phyloP scores from a whole-genome alignment of 495 filamentous ascomycete species.

The Elasticomyces elasticus region DNA sequence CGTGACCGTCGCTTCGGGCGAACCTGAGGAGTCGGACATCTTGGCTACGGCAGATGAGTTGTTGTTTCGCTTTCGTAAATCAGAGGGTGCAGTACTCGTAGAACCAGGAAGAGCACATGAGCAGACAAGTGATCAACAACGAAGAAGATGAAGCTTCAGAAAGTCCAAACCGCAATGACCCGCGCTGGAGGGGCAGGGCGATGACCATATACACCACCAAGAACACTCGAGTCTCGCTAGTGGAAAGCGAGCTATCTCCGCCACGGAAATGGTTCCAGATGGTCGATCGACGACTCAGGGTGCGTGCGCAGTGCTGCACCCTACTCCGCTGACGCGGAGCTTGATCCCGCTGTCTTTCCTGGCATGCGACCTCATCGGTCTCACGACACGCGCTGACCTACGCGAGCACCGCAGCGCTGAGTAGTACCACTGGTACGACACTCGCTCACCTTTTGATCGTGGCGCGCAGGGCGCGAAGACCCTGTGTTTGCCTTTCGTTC shows the following conservation, averaged over 20 bases:
- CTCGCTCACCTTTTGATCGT: too few relatives aligned
- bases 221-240: not conserved
- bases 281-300: not conserved
- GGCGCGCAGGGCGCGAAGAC: too few relatives aligned
- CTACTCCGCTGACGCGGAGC: not conserved
- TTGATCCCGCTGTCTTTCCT: not conserved
- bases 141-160: not conserved
- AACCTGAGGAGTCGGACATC: conserved; percentile 15
- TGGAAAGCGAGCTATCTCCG: conserved; percentile 11
- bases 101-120: not conserved
- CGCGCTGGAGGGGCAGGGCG: not conserved
- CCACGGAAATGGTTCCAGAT: conserved; percentile 9
- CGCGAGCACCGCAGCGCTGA: too few relatives aligned
- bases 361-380: not conserved
- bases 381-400: not conserved
- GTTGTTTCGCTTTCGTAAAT: not conserved
- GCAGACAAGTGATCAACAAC: not conserved
- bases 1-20: not conserved
- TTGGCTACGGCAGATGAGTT: too few relatives aligned
- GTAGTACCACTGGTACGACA: too few relatives aligned
- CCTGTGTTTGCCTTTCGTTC: too few relatives aligned
- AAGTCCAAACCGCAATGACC: not conserved
- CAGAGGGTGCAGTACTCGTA: conserved; percentile 1
- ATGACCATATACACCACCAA: not conserved
- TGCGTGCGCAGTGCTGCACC: not conserved